Base-by-base conservation (phyloP, 108 stramenopile species). In the Stephanodiscus minutulus region DNA sequence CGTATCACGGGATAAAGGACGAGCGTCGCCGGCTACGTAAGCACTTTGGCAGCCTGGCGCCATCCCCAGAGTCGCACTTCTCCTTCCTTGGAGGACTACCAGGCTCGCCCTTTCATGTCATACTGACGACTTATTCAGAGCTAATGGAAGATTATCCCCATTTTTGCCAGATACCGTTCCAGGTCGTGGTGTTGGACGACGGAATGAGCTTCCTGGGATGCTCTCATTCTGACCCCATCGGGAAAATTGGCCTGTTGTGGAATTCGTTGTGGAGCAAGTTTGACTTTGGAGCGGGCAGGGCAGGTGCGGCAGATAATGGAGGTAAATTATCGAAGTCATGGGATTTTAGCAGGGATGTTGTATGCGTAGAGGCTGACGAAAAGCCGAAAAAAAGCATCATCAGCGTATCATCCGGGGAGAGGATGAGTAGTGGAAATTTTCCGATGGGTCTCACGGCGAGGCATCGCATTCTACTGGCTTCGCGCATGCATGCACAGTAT, bases 381-480 rank as follows among this genome's bases (percentile, higher is more conserved):
- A 70, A 70, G 20, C 36, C 25, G 1, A 70, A 61, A 22, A 62
- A 76, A 0, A 33, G 37, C 53, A 31, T 27, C 31, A 61, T 20
- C 29, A 37, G 25, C 18, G n/a, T n/a, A n/a, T 22, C 74, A 17
- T 58, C 79, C 31, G 87, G 64, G 55, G 81, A 74, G 24, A 61
- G 64, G 24, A 44, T 64, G 20, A 82, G 18, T 55, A 24, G 41
- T 27, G 52, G 49, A 25, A 61, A 81, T 63, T 81, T 86, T 10
- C 85, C 77, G 65, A 75, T 92, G 41, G 94, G 94, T 11, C 76
- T 95, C 33, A 92, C 94, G 17, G 86, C 89, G n/a, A 77, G 94
- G 44, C 88, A 92, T 86, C 87, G 91, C 39, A 74, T 95, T 57
- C 39, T 91, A 37, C 82, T 88, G 31, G 75, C 91, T 27, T 63